Percentiles rank a stretch among this genome's conserved stretches.
phyloP scores from a whole-genome alignment of 495 filamentous ascomycete species.

The Entonaema liquescens region DNA sequence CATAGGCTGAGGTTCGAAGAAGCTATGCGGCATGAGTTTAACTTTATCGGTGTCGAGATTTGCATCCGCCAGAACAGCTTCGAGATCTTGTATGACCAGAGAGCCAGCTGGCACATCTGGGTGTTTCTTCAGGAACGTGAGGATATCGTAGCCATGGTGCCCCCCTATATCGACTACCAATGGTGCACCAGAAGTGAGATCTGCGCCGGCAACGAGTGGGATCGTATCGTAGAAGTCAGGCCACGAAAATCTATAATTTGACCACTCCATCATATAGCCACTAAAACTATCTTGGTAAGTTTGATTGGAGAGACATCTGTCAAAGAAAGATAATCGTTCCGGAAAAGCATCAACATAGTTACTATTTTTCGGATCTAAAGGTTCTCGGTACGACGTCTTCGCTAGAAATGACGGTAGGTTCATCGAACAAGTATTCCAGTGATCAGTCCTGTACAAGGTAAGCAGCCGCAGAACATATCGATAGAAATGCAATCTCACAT shows the following conservation, averaged over 20 bases:
- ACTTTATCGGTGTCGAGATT: constrained; percentile 36
- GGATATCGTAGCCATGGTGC: constrained; percentile 51
- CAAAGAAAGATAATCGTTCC: constrained; percentile 37
- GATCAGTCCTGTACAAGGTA: constrained; percentile 23
- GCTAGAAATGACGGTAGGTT: constrained; percentile 37
- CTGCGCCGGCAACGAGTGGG: constrained; percentile 34
- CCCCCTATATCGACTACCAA: constrained; percentile 59
- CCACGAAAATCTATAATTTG: constrained; percentile 36
- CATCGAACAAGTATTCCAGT: constrained; percentile 15
- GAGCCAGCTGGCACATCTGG: constrained; percentile 46
- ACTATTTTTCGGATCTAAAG: constrained; percentile 29
- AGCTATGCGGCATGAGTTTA: constrained; percentile 45
- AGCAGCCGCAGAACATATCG: neutral
- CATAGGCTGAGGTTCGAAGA: constrained; percentile 48
- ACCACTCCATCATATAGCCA: constrained; percentile 32
- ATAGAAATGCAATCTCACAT: constrained; percentile 6
- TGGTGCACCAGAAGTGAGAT: constrained; percentile 26
- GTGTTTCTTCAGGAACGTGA: constrained; percentile 44
- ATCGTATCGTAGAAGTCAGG: constrained; percentile 42
- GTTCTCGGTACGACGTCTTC: constrained; percentile 37
- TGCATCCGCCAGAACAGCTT: constrained; percentile 43
- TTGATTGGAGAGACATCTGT: constrained; percentile 21
- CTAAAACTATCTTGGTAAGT: constrained; percentile 32
- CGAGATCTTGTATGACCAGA: constrained; percentile 54
- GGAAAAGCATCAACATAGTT: constrained; percentile 29